Base-by-base conservation (phyloP, 805 yeast species). In the Jamesozyma jinghongensis region DNA sequence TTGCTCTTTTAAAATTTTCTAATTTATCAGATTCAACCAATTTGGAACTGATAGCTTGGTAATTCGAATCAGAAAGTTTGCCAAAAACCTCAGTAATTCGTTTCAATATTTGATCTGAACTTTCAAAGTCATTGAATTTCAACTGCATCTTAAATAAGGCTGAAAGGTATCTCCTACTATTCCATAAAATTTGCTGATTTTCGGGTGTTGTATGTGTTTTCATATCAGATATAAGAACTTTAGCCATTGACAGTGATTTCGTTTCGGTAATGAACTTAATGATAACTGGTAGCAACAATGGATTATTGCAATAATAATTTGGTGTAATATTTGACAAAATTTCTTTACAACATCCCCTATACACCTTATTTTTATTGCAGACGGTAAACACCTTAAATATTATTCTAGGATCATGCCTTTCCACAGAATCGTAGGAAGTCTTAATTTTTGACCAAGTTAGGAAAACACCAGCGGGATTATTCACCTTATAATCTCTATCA, bases 381-480 rank as follows among this genome's bases (percentile, higher is more conserved):
- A 47, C 39, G 27, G 47, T 50, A 7, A 58, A 31, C 3, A 58
- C 42, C 40, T 47, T 51, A 42, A 48, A 51, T 6, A 58, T 18
- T 3, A 56, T 54, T 36, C 54, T 43, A 4, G 59, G 47, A 38
- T 56, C 62, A 40, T 56, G 59, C 3, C 44, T 40, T 3, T 39
- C 19, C 4, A 56, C 7, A 2, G 51, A 41, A 2, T 35, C 25
- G 36, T 50, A 51, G 22, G 39, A 31, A 31, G 48, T 36, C 32
- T 50, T 45, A 5, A 56, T 51, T 30, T 40, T 41, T 2, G 40
- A 26, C 63, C 63, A 58, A 3, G 50, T 45, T n/a, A 36, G 31
- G 19, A 38, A 45, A 1, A 56, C 50, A 5, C 62, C 61, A 4
- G 60, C 51, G 4, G 52, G 48, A 42, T 58, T 58, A 34, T 44